Evolutionary conservation across 331 rosid species (phyloP).

Genomic region (Spiraea crenata): DNA sequence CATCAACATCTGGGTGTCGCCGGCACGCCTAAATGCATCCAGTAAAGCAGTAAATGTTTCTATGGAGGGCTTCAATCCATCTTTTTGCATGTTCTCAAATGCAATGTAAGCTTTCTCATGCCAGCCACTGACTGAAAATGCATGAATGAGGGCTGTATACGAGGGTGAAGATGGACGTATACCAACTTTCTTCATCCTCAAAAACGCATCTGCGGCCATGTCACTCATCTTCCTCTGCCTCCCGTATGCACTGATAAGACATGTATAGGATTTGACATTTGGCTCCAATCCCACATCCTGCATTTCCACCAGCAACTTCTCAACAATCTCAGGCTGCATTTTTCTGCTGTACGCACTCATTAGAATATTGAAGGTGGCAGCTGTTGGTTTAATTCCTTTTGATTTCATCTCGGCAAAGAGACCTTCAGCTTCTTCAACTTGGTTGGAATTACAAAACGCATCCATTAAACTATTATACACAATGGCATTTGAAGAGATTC

Average conservation of each 20-base stretch:
- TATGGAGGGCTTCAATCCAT: conserved; percentile 67
- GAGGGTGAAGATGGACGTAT: conserved; percentile 74
- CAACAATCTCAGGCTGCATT: conserved; percentile 83
- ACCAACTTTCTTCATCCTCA: conserved; percentile 79
- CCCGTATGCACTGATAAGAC: conserved; percentile 85
- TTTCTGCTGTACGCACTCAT: conserved; percentile 78
- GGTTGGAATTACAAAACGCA: conserved; percentile 63
- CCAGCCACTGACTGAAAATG: conserved; percentile 77
- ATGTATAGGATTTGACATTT: conserved; percentile 69
- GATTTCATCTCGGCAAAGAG: conserved; percentile 75
- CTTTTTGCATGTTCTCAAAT: conserved; percentile 70
- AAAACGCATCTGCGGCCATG: conserved; percentile 86
- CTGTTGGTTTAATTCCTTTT: conserved; percentile 68
- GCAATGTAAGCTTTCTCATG: conserved; percentile 75
- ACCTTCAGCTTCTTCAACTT: conserved; percentile 87
- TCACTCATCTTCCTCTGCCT: conserved; percentile 69
- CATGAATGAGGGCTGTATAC: conserved; percentile 87
- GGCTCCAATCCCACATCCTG: conserved; percentile 72
- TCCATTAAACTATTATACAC: conserved; percentile 79
- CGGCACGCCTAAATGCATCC: conserved; percentile 79
- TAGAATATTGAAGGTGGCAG: conserved; percentile 67
- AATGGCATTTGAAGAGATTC: conserved; percentile 58
- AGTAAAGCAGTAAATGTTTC: conserved; percentile 85
- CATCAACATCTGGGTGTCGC: conserved; percentile 63
- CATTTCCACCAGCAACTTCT: conserved; percentile 78